Conservation (phyloP, 768 basidiomycete species). For the Mycena haematopus region DNA sequence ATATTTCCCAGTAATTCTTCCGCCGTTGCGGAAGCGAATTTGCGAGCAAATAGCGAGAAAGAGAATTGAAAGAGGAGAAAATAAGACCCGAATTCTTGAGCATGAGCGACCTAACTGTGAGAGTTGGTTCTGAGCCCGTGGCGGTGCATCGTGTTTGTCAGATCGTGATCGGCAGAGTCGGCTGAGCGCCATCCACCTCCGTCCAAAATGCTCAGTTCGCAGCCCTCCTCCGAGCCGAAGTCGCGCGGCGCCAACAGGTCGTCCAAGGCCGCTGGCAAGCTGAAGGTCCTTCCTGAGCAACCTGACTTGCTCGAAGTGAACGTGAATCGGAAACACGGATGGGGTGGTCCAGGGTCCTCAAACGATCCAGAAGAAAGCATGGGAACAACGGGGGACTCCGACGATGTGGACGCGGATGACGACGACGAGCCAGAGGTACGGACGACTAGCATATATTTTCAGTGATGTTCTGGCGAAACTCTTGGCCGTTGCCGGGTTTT, state of each 20-base stretch:
- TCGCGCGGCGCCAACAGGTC: slow-evolving; percentile 77
- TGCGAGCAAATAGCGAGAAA: neutral
- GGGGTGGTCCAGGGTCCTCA: slow-evolving; percentile 35
- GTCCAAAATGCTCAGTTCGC: slow-evolving; percentile 25
- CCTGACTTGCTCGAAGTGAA: slow-evolving; percentile 55
- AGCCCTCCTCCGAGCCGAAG: slow-evolving; percentile 52
- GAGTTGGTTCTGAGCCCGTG: no score
- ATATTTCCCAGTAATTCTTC: neutral
- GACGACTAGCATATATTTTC: slow-evolving; percentile 64
- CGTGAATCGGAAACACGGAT: slow-evolving; percentile 30
- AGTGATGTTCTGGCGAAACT: neutral
- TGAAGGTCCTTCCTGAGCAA: slow-evolving; percentile 89
- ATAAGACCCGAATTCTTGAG: neutral
- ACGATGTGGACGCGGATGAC: slow-evolving; percentile 75
- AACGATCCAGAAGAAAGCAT: slow-evolving; percentile 54
- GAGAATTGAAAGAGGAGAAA: neutral
- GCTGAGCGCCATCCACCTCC: neutral
- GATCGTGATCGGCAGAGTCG: neutral
- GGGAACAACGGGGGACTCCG: slow-evolving; percentile 64
- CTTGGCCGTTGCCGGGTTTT: neutral
- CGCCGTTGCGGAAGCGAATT: neutral
- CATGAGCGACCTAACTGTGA: neutral
- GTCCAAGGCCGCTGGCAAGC: slow-evolving; percentile 83
- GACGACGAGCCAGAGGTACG: slow-evolving; percentile 63
- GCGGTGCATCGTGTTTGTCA: neutral